These are phyloP conservation scores for Alectoria sarmentosa DNA, from an alignment of 495 filamentous ascomycete genomes.

Conservation along the genomic window DNA sequence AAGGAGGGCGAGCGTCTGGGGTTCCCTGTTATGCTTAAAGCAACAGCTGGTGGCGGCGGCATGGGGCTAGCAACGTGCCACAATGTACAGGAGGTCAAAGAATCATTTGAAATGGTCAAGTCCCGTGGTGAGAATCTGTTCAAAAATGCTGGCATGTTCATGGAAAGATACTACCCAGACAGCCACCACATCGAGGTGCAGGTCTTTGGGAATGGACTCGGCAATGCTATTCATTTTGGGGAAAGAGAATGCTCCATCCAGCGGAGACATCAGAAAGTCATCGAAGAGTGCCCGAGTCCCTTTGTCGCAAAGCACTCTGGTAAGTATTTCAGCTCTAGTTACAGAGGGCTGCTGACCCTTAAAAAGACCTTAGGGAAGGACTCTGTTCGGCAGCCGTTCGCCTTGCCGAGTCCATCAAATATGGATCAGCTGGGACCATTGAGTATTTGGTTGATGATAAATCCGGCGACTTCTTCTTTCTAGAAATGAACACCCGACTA, in stretches of 20 bases:
- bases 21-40: slow-evolving; percentile 53
- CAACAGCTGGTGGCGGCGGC: slow-evolving; percentile 51
- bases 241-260: slow-evolving; percentile 45
- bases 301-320: slow-evolving; percentile 41
- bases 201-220: slow-evolving; percentile 39
- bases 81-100: slow-evolving; percentile 33
- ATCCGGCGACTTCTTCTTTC: slow-evolving; percentile 53
- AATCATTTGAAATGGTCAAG: slow-evolving; percentile 33
- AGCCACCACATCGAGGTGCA: slow-evolving; percentile 44
- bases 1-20: slow-evolving; percentile 38
- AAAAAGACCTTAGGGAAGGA: slow-evolving; percentile 36
- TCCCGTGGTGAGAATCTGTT: slow-evolving; percentile 38
- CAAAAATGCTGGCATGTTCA: slow-evolving; percentile 42
- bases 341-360: slow-evolving; percentile 8
- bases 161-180: slow-evolving; percentile 39
- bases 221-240: slow-evolving; percentile 37
- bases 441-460: slow-evolving; percentile 59
- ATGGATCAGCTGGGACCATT: slow-evolving; percentile 53
- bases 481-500: slow-evolving; percentile 62
- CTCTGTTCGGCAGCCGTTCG: slow-evolving; percentile 45
- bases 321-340: slow-evolving; percentile 5
- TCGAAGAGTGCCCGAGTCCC: slow-evolving; percentile 46
- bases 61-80: slow-evolving; percentile 46
- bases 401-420: slow-evolving; percentile 47
- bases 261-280: slow-evolving; percentile 49